These are phyloP conservation scores for Bipolaris victoriae DNA, from an alignment of 2,329 filamentous ascomycete species.

Conservation along the genomic window DNA sequence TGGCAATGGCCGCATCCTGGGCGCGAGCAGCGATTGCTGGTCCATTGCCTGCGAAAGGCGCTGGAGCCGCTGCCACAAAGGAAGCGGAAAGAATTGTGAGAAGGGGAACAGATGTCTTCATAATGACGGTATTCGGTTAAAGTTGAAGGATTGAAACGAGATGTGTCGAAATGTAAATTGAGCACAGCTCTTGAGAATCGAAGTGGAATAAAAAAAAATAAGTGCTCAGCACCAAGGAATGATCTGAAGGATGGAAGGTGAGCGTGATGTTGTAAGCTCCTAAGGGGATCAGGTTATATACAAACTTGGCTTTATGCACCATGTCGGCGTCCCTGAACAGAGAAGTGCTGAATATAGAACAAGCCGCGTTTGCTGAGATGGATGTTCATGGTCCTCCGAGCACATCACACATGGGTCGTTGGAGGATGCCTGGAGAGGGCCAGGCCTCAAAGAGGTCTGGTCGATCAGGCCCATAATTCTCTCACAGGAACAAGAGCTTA, in stretches of 20 bases:
- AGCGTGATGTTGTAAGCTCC: slow-evolving; percentile 23
- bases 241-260: slow-evolving; percentile 24
- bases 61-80: slow-evolving; percentile 42
- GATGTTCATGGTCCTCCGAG: slow-evolving; percentile 35
- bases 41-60: slow-evolving; percentile 39
- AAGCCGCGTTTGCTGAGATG: slow-evolving; percentile 23
- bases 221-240: slow-evolving; percentile 44
- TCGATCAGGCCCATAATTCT: slow-evolving; percentile 33
- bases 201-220: slow-evolving; percentile 29
- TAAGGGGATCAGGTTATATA: slow-evolving; percentile 32
- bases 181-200: slow-evolving; percentile 47
- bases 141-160: slow-evolving; percentile 30
- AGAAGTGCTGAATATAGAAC: slow-evolving; percentile 16
- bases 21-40: slow-evolving; percentile 33
- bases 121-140: slow-evolving; percentile 28
- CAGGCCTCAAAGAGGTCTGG: slow-evolving; percentile 26
- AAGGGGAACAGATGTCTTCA: slow-evolving; percentile 45
- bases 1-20: slow-evolving; percentile 30
- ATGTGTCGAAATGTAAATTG: slow-evolving; percentile 33
- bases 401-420: slow-evolving; percentile 44
- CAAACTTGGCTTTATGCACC: slow-evolving; percentile 9
- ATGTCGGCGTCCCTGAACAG: slow-evolving; percentile 16
- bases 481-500: slow-evolving; percentile 34
- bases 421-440: slow-evolving; percentile 38
- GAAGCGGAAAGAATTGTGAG: slow-evolving; percentile 44